Evolutionary conservation across 805 yeast genomes (phyloP).

Genomic region (Ogataea paradorogensis): DNA sequence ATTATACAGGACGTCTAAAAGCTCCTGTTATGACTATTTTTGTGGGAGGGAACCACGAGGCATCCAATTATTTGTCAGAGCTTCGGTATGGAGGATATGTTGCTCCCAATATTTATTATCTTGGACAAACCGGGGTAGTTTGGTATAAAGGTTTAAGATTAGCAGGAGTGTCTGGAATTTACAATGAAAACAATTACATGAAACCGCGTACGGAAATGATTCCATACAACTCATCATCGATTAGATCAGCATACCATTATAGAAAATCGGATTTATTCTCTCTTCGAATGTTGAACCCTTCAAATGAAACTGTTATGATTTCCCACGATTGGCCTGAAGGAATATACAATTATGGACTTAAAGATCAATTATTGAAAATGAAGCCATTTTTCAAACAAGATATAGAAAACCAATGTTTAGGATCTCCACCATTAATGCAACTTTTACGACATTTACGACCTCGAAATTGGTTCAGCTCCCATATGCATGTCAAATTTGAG

Average conservation of each 20-base stretch:
- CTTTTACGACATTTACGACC: constrained; percentile 60
- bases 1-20: constrained; percentile 52
- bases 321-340: constrained; percentile 96
- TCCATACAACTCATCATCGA: constrained; percentile 46
- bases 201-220: constrained; percentile 39
- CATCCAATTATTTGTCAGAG: constrained; percentile 72
- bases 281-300: constrained; percentile 39
- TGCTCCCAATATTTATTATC: constrained; percentile 79
- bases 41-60: constrained; percentile 95
- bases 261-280: constrained; percentile 62
- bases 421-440: constrained; percentile 64
- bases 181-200: constrained; percentile 48
- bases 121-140: constrained; percentile 75
- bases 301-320: constrained; percentile 51
- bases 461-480: constrained; percentile 81
- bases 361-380: constrained; percentile 41
- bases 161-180: constrained; percentile 85
- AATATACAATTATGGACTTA: constrained; percentile 63
- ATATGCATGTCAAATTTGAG: constrained; percentile 71
- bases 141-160: constrained; percentile 76
- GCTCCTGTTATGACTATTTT: constrained; percentile 82
- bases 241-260: constrained; percentile 70
- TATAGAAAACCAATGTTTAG: constrained; percentile 56
- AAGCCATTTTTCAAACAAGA: constrained; percentile 74
- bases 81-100: constrained; percentile 89